Evolutionary conservation across 192 early-diverging fungal species (phyloP).

Genomic region (Physocladia obscura): DNA sequence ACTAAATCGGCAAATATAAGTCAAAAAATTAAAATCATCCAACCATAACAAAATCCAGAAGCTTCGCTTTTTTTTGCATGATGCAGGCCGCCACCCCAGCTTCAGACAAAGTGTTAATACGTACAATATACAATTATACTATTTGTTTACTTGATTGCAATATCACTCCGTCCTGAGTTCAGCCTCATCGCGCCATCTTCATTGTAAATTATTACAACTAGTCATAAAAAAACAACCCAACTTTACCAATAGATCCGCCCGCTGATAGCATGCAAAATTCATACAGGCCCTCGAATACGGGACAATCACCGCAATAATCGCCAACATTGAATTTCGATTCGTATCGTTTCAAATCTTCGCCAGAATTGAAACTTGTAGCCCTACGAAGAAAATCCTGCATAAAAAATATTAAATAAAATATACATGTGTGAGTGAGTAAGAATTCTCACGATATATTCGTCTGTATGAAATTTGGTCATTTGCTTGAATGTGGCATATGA

Average conservation of each 20-base stretch:
- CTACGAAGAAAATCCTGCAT: conserved; percentile 81
- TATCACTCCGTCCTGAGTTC: conserved; percentile 78
- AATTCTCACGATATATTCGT: conserved; percentile 82
- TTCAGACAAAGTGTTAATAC: neutral
- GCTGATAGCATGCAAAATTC: conserved; percentile 93
- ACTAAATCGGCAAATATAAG: neutral
- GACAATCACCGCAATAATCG: conserved; percentile 81
- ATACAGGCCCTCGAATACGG: conserved; percentile 94
- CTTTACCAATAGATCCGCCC: conserved; percentile 79
- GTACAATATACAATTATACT: conserved; percentile 1
- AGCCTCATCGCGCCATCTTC: conserved; percentile 82
- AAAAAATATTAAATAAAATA: neutral
- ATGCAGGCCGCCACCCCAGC: conserved; percentile 97
- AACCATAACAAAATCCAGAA: conserved; percentile 89
- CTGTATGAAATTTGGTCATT: conserved; percentile 90
- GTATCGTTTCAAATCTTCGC: conserved; percentile 46
- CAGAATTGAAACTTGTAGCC: conserved; percentile 34
- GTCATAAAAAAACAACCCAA: neutral
- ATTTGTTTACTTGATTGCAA: conserved; percentile 91
- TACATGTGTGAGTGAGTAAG: no score
- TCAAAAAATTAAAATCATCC: neutral
- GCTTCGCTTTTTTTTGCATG: conserved; percentile 87
- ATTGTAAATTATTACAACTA: neutral
- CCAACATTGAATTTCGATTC: conserved; percentile 77
- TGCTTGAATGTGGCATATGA: conserved; percentile 86